A percentile compares a stretch with the other conserved stretches of the same genome.
Evolutionary conservation across 805 yeast species (phyloP).

Genomic region (Candida tibetensis): DNA sequence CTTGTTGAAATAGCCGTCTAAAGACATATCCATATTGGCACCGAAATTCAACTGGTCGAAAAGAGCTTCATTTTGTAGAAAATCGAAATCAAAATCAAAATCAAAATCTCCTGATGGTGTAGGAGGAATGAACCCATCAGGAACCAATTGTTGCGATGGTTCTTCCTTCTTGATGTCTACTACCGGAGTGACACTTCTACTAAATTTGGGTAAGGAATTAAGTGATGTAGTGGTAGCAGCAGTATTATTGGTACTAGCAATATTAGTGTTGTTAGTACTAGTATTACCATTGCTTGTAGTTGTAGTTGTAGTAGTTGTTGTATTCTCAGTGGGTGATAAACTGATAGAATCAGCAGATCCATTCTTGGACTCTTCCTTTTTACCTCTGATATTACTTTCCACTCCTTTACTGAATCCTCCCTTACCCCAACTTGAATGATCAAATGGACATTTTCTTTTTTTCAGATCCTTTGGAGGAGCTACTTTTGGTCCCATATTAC

Average conservation of each 20-base stretch:
- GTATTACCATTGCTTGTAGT: too few species aligned
- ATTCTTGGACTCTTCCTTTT: neutral
- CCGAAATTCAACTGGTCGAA: slow-evolving; percentile 20
- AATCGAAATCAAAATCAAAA: slow-evolving; percentile 29
- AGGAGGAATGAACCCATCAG: neutral
- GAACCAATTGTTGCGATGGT: neutral
- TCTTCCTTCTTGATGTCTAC: slow-evolving; percentile 1
- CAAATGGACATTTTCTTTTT: slow-evolving; percentile 34
- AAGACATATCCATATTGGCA: slow-evolving; percentile 12
- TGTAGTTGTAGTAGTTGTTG: too few species aligned
- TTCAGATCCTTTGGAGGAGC: slow-evolving; percentile 4
- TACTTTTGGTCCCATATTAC: neutral
- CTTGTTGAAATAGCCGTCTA: slow-evolving; percentile 23
- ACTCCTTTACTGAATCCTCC: slow-evolving; percentile 10
- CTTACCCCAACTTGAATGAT: slow-evolving; percentile 16
- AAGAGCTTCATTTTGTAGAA: slow-evolving; percentile 26
- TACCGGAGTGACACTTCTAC: neutral
- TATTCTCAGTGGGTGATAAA: too few species aligned
- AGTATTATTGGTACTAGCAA: neutral
- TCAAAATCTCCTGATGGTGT: slow-evolving; percentile 1
- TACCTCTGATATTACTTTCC: slow-evolving; percentile 21
- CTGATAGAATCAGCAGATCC: too few species aligned
- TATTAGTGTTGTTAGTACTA: neutral
- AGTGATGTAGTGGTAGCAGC: neutral
- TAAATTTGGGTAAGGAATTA: neutral